Percentiles rank a stretch among this genome's conserved stretches.
Conservation (phyloP, 169 alveolate species). For the Cryptosporidium bovis region DNA sequence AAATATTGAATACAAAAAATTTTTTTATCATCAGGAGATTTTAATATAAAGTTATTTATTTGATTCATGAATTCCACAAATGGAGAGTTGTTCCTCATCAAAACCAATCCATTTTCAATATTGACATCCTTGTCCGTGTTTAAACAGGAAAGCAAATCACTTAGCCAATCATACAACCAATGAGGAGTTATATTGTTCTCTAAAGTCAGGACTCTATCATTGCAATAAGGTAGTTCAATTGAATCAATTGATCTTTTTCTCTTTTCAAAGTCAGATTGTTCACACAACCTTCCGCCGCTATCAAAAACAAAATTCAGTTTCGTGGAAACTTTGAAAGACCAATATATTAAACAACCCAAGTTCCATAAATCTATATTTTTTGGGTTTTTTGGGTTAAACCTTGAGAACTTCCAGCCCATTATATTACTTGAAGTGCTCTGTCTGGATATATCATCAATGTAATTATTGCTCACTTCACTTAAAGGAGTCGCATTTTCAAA, state of each 20-base stretch:
- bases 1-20: conserved; percentile 58
- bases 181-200: conserved; percentile 42
- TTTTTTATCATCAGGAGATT: conserved; percentile 33
- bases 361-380: conserved; percentile 52
- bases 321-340: conserved; percentile 57
- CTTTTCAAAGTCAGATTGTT: conserved; percentile 1
- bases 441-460: conserved; percentile 47
- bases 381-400: conserved; percentile 34
- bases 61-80: conserved; percentile 70
- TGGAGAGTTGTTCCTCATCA: conserved; percentile 43
- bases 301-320: conserved; percentile 5
- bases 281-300: background rate
- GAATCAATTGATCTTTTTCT: conserved; percentile 18
- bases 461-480: conserved; percentile 35
- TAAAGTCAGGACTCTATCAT: conserved; percentile 20
- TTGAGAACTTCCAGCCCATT: conserved; percentile 67
- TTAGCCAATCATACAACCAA: conserved; percentile 61
- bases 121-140: conserved; percentile 30
- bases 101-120: conserved; percentile 46
- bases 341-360: conserved; percentile 59
- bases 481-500: conserved; percentile 25
- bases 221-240: conserved; percentile 53
- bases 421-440: conserved; percentile 57
- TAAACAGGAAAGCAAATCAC: conserved; percentile 45
- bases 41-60: conserved; percentile 35